phyloP scores from a whole-genome alignment of 352 stramenopile species.

The Pythium grandisporangium region DNA sequence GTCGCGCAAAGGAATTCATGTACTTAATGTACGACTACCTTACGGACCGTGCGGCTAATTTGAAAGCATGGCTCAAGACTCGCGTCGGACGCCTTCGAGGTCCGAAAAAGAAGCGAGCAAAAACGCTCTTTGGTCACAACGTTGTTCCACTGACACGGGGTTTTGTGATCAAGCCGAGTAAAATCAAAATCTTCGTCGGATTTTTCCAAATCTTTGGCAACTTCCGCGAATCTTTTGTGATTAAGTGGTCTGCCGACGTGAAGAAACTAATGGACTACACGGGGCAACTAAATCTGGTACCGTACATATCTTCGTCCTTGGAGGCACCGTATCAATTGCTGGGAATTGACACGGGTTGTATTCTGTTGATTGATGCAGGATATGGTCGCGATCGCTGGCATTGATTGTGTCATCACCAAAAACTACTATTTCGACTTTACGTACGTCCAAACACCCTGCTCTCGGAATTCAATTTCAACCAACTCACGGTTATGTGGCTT shows the following conservation, averaged over 20 bases:
- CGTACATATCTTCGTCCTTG: neutral
- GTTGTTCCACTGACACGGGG: conserved; percentile 22
- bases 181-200: conserved; percentile 74
- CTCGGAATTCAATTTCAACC: too few relatives aligned
- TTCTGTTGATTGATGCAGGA: conserved; percentile 26
- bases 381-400: conserved; percentile 53
- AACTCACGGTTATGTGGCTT: too few relatives aligned
- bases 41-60: conserved; percentile 13
- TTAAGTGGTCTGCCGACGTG: conserved; percentile 51
- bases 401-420: conserved; percentile 66
- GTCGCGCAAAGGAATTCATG: conserved; percentile 15
- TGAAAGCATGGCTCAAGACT: conserved; percentile 15
- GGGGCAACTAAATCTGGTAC: conserved; percentile 68
- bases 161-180: conserved; percentile 54
- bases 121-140: conserved; percentile 50
- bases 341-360: neutral
- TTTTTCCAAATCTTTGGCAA: conserved; percentile 83
- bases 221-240: conserved; percentile 51
- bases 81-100: conserved; percentile 9
- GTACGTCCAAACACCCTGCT: conserved; percentile 17
- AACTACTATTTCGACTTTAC: conserved; percentile 74
- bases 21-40: conserved; percentile 11
- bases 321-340: neutral
- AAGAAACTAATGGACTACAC: conserved; percentile 55
- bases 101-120: conserved; percentile 15